These are phyloP conservation scores for Eimeria falciformis DNA, from an alignment of 169 alveolate genomes.

Conservation along the genomic window DNA sequence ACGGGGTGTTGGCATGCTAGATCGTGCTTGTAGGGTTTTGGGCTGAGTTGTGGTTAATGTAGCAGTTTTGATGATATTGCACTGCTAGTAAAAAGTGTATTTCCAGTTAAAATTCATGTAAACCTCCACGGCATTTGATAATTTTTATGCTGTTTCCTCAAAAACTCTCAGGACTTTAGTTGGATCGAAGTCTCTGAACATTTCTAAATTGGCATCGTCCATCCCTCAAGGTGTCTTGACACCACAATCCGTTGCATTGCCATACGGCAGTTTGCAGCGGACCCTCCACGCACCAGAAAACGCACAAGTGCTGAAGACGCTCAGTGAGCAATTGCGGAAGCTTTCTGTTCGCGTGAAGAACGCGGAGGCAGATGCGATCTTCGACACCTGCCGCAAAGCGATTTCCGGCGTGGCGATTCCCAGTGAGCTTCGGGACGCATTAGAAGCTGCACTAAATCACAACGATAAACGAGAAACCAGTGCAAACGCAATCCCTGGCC, in stretches of 20 bases:
- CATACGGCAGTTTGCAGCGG: constrained; percentile 82
- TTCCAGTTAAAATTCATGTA: no score
- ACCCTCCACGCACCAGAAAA: constrained; percentile 77
- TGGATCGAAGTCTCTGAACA: constrained; percentile 72
- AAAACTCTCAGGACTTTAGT: constrained; percentile 73
- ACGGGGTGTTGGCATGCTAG: no score
- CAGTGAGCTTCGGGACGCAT: constrained; percentile 52
- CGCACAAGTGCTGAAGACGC: constrained; percentile 64
- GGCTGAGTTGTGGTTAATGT: no score
- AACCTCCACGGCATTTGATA: not conserved
- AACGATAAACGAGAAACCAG: constrained; percentile 26
- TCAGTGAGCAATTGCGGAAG: constrained; percentile 65
- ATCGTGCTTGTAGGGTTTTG: no score
- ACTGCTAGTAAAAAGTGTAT: no score
- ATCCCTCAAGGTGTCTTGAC: constrained; percentile 67
- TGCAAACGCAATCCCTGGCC: not conserved
- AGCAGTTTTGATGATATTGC: no score
- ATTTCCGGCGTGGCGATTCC: constrained; percentile 74
- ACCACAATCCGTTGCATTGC: constrained; percentile 79
- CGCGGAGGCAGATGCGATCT: constrained; percentile 79
- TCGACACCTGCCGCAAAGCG: constrained; percentile 75
- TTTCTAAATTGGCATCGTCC: constrained; percentile 15
- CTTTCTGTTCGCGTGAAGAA: constrained; percentile 73
- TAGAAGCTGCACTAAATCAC: constrained; percentile 1
- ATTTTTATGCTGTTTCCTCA: not conserved